Evolutionary conservation across 1,139 yeast genomes (phyloP).

Genomic region (Hanseniaspora gamundiae): DNA sequence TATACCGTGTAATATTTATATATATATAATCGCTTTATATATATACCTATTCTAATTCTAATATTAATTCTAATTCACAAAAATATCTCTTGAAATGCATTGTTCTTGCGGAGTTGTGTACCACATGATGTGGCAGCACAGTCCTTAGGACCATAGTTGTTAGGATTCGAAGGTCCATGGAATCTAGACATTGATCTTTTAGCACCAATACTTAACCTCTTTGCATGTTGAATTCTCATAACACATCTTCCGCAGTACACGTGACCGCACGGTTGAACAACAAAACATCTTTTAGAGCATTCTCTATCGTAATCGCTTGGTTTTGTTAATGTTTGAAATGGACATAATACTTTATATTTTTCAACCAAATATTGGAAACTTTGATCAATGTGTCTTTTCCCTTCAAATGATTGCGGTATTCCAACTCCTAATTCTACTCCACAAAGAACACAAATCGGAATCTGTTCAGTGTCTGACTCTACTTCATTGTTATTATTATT

Average conservation of each 20-base stretch:
- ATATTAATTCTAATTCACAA: too few species aligned
- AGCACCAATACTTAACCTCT: conserved; percentile 13
- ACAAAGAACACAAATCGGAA: conserved; percentile 55
- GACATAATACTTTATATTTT: conserved; percentile 36
- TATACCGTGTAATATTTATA: background rate
- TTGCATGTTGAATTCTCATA: conserved; percentile 21
- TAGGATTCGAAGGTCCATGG: conserved; percentile 25
- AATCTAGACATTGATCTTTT: conserved; percentile 15
- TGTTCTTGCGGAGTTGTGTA: conserved; percentile 9
- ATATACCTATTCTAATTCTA: background rate
- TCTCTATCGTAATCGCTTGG: conserved; percentile 46
- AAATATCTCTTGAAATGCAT: conserved; percentile 5
- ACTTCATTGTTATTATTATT: background rate
- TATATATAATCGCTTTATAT: background rate
- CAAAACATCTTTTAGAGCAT: conserved; percentile 54
- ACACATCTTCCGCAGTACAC: conserved; percentile 81
- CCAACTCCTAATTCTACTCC: conserved; percentile 64
- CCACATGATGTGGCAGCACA: conserved; percentile 23
- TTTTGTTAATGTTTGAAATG: conserved; percentile 45
- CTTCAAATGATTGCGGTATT: conserved; percentile 39
- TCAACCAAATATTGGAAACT: conserved; percentile 23
- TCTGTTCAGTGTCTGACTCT: conserved; percentile 26
- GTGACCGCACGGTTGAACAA: conserved; percentile 65
- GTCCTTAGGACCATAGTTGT: conserved; percentile 23
- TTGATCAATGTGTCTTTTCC: conserved; percentile 16